These are phyloP conservation scores for Dalbergia oliveri DNA, from an alignment of 306 rosid genomes.

Conservation along the genomic window DNA sequence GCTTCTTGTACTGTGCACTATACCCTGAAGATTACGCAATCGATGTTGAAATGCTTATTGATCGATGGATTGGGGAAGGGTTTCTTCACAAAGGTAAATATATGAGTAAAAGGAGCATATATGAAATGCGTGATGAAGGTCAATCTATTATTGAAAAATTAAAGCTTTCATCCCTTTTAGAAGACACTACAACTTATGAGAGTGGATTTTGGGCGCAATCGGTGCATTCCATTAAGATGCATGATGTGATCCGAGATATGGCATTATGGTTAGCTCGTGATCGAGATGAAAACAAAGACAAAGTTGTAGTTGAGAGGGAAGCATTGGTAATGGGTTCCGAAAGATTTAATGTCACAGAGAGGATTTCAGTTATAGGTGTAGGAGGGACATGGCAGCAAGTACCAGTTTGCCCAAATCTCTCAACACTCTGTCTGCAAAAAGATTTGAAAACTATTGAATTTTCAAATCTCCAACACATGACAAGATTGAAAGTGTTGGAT, in stretches of 20 bases:
- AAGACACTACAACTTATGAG: not conserved
- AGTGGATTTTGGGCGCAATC: too few species aligned
- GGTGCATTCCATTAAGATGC: not conserved
- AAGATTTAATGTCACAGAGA: constrained; percentile 28
- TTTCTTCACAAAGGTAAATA: not conserved
- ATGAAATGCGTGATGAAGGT: constrained; percentile 29
- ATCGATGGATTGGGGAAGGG: constrained; percentile 40
- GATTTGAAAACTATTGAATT: rapidly evolving
- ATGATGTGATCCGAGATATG: constrained; percentile 39
- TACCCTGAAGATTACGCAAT: constrained; percentile 41
- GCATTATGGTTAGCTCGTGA: constrained; percentile 34
- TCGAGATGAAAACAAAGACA: not conserved
- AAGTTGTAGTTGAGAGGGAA: not conserved
- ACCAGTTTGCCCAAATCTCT: constrained; percentile 27
- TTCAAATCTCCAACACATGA: not conserved
- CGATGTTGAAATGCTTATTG: not conserved
- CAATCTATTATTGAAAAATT: constrained; percentile 25
- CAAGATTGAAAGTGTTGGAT: constrained; percentile 30
- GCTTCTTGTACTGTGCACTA: constrained; percentile 43
- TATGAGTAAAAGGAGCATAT: not conserved
- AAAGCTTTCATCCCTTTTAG: constrained; percentile 10
- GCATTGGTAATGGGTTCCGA: constrained; percentile 10
- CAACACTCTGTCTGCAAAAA: not conserved
- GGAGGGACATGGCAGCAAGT: not conserved
- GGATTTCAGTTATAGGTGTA: constrained; percentile 6